Percentiles rank a stretch among this genome's conserved stretches.
These are phyloP conservation scores for Candida glucosophila DNA, from an alignment of 1,139 yeast species.

Conservation along the genomic window DNA sequence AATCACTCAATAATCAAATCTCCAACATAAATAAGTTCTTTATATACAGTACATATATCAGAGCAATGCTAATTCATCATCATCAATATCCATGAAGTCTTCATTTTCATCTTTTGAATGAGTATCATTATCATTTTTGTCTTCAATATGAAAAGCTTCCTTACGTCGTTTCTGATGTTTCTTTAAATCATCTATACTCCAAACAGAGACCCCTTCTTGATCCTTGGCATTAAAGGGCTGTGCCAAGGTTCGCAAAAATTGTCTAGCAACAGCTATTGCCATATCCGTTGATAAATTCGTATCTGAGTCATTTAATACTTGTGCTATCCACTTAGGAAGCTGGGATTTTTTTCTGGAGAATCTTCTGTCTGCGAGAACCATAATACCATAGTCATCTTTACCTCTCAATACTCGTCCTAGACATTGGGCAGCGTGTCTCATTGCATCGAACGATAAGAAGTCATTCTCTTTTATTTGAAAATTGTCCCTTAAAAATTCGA, in stretches of 20 bases:
- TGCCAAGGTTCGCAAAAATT: slow-evolving; percentile 85
- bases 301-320: slow-evolving; percentile 86
- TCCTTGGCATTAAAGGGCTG: slow-evolving; percentile 89
- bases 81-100: slow-evolving; percentile 41
- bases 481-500: slow-evolving; percentile 88
- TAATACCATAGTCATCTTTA: slow-evolving; percentile 95
- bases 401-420: slow-evolving; percentile 95
- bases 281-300: slow-evolving; percentile 90
- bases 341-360: slow-evolving; percentile 81
- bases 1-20: too few relatives aligned
- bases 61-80: slow-evolving; percentile 35
- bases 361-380: slow-evolving; percentile 94
- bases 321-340: slow-evolving; percentile 95
- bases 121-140: slow-evolving; percentile 17
- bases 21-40: too few relatives aligned
- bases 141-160: slow-evolving; percentile 10
- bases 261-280: slow-evolving; percentile 93
- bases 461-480: slow-evolving; percentile 90
- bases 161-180: slow-evolving; percentile 50
- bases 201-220: slow-evolving; percentile 90
- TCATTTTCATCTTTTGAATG: slow-evolving; percentile 16
- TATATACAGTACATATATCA: slow-evolving; percentile 7
- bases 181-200: slow-evolving; percentile 71
- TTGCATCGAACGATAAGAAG: slow-evolving; percentile 93
- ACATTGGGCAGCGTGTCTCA: slow-evolving; percentile 99